Evolutionary conservation across 2,329 filamentous ascomycete species (phyloP), one percentile per base, ranked within the genome.

Genomic region (Amauroascus niger): DNA sequence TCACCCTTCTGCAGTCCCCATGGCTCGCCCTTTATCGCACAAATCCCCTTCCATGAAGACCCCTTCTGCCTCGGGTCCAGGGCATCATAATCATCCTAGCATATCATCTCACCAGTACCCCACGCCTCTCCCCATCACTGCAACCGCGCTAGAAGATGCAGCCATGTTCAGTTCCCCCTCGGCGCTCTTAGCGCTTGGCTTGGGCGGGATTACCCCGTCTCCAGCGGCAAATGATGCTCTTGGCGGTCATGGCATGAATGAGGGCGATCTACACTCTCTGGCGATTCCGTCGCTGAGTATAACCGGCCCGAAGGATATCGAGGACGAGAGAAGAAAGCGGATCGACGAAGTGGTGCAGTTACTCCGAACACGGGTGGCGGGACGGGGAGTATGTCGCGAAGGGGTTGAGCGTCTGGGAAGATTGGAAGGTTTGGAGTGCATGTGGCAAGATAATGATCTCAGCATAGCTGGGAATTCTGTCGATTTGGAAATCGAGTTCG

Each of bases 401-500:
- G 67, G 69, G 0, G 63, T 74, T 26, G 71, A 75, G 56, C 64
- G 71, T 47, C 51, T 74, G 20, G 70, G 67, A 20, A 64, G 67
- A 48, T 60, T 74, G 1, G 69, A 74, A 55, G 72, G 71, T 1
- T 73, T 75, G 30, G 71, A 73, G 48, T 72, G 70, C 13, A 69
- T 74, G 40, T 74, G 71, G 71, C 71, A 74, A 56, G 71, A 74
- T 14, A 68, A 74, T 40, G 69, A 67, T 55, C 64, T 75, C 43
- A 74, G 65, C 46, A 73, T 74, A 56, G 72, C 71, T 6, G 72
- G 72, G 3, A 72, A 74, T 45, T 70, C 69, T 52, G 71, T 75
- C 30, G 72, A 74, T 50, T 62, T 75, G 14, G 72, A 75, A 54
- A 71, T 74, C 46, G 70, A 71, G 41, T 75, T 75, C 48, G 64